These are phyloP conservation scores for Balansia obtecta DNA, from an alignment of 2,329 filamentous ascomycete genomes.

Conservation along the genomic window DNA sequence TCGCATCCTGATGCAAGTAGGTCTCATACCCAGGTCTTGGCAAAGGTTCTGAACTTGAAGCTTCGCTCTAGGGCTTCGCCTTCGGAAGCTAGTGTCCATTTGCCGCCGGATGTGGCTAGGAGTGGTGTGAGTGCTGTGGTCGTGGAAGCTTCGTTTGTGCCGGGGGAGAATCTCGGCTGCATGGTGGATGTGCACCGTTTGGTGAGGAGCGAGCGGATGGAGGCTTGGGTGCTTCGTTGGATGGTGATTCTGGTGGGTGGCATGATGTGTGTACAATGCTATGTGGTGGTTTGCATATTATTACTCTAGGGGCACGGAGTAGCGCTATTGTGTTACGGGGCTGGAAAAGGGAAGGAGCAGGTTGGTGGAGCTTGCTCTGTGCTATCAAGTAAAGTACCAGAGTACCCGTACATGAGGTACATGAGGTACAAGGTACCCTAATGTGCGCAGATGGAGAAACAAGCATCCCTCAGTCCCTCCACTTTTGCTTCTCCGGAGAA, in stretches of 20 bases:
- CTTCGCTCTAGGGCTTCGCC: slow-evolving; percentile 45
- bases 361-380: too few relatives aligned
- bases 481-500: too few relatives aligned
- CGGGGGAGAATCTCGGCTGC: slow-evolving; percentile 30
- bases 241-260: not conserved
- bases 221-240: not conserved
- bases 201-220: not conserved
- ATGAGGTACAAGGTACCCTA: too few relatives aligned
- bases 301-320: too few relatives aligned
- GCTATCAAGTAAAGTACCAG: too few relatives aligned
- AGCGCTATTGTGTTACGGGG: too few relatives aligned
- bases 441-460: too few relatives aligned
- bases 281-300: not conserved
- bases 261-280: not conserved
- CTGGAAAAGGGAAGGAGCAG: not conserved
- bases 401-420: too few relatives aligned
- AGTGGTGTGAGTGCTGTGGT: slow-evolving; percentile 25
- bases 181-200: slow-evolving; percentile 10
- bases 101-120: slow-evolving; percentile 25
- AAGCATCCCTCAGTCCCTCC: too few relatives aligned
- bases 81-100: slow-evolving; percentile 38
- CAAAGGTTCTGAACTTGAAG: slow-evolving; percentile 53
- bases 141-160: slow-evolving; percentile 28
- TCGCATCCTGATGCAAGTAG: too few relatives aligned
- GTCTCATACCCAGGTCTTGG: slow-evolving; percentile 47